A percentile compares a stretch with the other conserved stretches of the same genome.
phyloP scores from a whole-genome alignment of 495 filamentous ascomycete genomes.

The Aspergillus taichungensis region DNA sequence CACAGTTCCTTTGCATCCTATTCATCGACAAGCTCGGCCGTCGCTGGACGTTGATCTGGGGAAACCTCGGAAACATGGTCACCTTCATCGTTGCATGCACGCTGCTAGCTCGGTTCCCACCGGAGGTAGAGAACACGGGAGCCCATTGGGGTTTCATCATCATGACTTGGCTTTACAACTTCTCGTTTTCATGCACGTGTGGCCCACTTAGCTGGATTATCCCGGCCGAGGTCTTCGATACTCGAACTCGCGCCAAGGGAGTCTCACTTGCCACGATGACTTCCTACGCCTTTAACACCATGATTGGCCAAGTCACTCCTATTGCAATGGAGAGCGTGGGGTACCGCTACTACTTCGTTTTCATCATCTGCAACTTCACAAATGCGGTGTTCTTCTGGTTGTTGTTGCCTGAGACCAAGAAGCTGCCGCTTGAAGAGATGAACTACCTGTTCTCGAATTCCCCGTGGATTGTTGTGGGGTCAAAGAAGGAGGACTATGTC shows the following conservation, averaged over 20 bases:
- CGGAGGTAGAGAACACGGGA: slow-evolving; percentile 37
- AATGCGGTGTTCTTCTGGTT: slow-evolving; percentile 58
- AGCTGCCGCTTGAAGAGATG: slow-evolving; percentile 62
- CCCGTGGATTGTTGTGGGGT: slow-evolving; percentile 53
- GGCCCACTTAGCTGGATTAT: slow-evolving; percentile 58
- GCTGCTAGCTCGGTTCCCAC: slow-evolving; percentile 49
- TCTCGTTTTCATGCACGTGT: slow-evolving; percentile 56
- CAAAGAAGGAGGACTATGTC: slow-evolving; percentile 26
- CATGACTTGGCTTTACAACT: slow-evolving; percentile 63
- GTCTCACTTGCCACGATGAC: slow-evolving; percentile 59
- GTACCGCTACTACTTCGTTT: slow-evolving; percentile 49
- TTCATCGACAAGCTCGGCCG: slow-evolving; percentile 59
- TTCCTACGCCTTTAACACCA: slow-evolving; percentile 62
- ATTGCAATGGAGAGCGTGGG: slow-evolving; percentile 45
- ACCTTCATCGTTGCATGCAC: slow-evolving; percentile 43
- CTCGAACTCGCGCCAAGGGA: slow-evolving; percentile 55
- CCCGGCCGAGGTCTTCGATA: slow-evolving; percentile 64
- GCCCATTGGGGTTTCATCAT: slow-evolving; percentile 70
- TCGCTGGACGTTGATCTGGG: slow-evolving; percentile 54
- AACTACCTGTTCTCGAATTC: slow-evolving; percentile 61
- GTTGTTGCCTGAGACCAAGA: slow-evolving; percentile 55
- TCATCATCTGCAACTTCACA: slow-evolving; percentile 44
- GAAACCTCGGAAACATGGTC: slow-evolving; percentile 56
- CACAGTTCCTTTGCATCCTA: slow-evolving; percentile 57
- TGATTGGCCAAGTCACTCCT: slow-evolving; percentile 62